Conservation (phyloP, 148 eudicot genomes). For the Rheum nobile region DNA sequence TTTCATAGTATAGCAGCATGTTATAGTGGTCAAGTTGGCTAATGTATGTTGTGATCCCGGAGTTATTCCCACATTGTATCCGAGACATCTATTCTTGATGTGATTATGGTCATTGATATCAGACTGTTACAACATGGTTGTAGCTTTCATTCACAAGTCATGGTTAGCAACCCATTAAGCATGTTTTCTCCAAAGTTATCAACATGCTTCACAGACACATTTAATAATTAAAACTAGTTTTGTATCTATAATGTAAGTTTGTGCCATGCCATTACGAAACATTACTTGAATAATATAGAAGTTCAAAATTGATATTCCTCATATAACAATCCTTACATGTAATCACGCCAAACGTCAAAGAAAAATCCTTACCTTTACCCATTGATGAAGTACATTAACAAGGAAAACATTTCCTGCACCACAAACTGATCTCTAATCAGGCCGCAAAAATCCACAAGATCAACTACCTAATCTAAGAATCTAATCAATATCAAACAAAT, state of each 20-base stretch:
- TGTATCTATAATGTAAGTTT: too few species aligned
- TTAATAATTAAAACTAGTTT: too few species aligned
- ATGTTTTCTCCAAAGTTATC: too few species aligned
- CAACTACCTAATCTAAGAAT: background rate
- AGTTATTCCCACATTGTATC: conserved; percentile 1
- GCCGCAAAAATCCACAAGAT: background rate
- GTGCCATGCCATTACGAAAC: too few species aligned
- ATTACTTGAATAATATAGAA: background rate
- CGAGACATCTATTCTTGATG: background rate
- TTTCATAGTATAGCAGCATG: background rate
- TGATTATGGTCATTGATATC: too few species aligned
- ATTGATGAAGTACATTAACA: background rate
- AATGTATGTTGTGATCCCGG: background rate
- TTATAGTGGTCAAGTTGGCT: background rate
- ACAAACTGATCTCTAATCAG: background rate
- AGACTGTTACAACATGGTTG: too few species aligned
- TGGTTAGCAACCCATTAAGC: too few species aligned
- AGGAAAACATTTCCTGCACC: background rate
- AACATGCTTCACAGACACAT: too few species aligned
- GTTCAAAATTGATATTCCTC: background rate
- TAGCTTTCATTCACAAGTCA: too few species aligned
- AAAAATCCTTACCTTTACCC: background rate
- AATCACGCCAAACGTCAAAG: background rate
- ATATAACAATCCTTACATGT: background rate
- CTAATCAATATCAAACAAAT: background rate